Evolutionary conservation across 2,329 filamentous ascomycete genomes (phyloP).

Genomic region (Trichoderma cornu-damae): DNA sequence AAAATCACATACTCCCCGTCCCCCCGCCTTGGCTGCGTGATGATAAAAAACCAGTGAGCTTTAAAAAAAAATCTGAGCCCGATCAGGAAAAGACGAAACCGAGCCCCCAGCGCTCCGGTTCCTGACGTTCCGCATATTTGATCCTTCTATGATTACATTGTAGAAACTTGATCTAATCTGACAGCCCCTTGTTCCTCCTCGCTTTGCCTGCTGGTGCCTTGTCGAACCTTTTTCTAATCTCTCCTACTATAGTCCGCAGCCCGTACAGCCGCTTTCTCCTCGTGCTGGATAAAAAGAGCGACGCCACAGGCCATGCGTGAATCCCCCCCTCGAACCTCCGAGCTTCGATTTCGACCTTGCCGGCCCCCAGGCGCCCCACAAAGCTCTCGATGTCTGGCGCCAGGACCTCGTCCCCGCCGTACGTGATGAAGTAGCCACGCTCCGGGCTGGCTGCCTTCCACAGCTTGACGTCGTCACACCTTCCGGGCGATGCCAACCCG

Average conservation of each 20-base stretch:
- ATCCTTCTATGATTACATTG: constrained; percentile 36
- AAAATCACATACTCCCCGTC: background rate
- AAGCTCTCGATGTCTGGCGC: constrained; percentile 62
- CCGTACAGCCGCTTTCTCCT: constrained; percentile 49
- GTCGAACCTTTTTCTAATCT: constrained; percentile 34
- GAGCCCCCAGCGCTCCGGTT: constrained; percentile 45
- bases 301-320: constrained; percentile 78
- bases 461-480: constrained; percentile 58
- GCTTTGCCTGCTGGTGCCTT: constrained; percentile 21
- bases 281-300: constrained; percentile 49
- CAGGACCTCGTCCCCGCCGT: constrained; percentile 73
- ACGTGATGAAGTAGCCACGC: constrained; percentile 64
- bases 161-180: constrained; percentile 64
- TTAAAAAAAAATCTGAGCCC: constrained; percentile 32
- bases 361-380: constrained; percentile 49
- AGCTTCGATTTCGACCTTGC: constrained; percentile 50
- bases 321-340: constrained; percentile 62
- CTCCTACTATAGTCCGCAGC: constrained; percentile 39
- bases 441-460: constrained; percentile 64
- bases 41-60: constrained; percentile 36
- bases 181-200: constrained; percentile 31
- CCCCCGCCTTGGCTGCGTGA: constrained; percentile 28
- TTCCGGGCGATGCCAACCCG: constrained; percentile 57
- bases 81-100: constrained; percentile 44
- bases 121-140: constrained; percentile 26